phyloP scores from a whole-genome alignment of 169 alveolate genomes.

The Theileria orientalis region DNA sequence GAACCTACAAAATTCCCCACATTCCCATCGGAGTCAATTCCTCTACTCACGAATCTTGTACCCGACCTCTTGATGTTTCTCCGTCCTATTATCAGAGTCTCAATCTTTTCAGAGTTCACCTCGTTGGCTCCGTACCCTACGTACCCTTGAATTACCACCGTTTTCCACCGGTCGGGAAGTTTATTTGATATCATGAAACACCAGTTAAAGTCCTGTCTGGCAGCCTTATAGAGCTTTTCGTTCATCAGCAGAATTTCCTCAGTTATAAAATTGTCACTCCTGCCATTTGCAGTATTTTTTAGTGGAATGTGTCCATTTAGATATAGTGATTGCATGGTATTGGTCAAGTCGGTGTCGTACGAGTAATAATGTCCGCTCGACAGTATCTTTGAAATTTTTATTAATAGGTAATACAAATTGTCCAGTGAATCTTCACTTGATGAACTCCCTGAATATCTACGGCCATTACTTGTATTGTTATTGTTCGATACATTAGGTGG shows the following conservation, averaged over 20 bases:
- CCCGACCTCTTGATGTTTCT: conserved; percentile 90
- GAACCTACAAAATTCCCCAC: conserved; percentile 95
- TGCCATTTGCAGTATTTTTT: not conserved
- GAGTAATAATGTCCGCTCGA: conserved; percentile 40
- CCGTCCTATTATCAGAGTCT: conserved; percentile 74
- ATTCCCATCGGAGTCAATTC: conserved; percentile 93
- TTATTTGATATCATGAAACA: conserved; percentile 17
- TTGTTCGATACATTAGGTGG: no score
- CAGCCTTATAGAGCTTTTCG: no score
- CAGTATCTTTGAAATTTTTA: no score
- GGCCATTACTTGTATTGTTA: not conserved
- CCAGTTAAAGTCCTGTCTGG: conserved; percentile 58
- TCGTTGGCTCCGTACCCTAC: conserved; percentile 44
- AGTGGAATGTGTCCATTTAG: conserved; percentile 28
- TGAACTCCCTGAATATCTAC: no score
- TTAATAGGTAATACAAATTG: no score
- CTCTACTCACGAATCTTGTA: conserved; percentile 91
- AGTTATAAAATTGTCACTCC: not conserved
- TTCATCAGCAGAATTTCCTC: conserved; percentile 19
- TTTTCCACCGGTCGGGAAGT: conserved; percentile 58
- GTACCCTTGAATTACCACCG: conserved; percentile 59
- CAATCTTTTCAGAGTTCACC: conserved; percentile 39
- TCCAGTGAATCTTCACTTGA: conserved; percentile 6
- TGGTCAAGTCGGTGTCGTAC: conserved; percentile 45
- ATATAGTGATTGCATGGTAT: conserved; percentile 41